Evolutionary conservation across 257 asterid species (phyloP).

Genomic region (Cruciata laevipes): DNA sequence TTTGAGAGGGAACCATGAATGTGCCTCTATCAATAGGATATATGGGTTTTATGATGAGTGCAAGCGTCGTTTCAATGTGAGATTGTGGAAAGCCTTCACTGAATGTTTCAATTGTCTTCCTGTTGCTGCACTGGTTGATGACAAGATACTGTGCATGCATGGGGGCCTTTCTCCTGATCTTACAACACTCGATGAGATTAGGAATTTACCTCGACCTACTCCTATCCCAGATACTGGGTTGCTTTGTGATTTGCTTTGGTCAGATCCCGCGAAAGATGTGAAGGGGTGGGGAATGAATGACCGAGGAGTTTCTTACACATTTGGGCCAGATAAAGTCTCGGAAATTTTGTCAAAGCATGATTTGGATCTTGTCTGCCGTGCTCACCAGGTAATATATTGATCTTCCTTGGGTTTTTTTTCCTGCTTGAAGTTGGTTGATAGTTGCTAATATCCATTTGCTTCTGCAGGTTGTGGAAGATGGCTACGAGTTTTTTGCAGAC

Average conservation of each 20-base stretch:
- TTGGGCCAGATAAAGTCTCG: constrained; percentile 32
- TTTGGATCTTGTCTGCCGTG: constrained; percentile 41
- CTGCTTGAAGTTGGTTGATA: background rate
- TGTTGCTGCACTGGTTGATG: constrained; percentile 35
- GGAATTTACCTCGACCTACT: constrained; percentile 36
- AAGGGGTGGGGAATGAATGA: constrained; percentile 45
- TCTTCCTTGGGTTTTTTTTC: constrained; percentile 1
- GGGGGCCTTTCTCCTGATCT: constrained; percentile 42
- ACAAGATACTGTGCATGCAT: constrained; percentile 38
- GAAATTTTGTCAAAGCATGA: constrained; percentile 32
- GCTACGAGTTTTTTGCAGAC: constrained; percentile 41
- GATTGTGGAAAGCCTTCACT: constrained; percentile 35
- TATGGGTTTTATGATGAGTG: constrained; percentile 38
- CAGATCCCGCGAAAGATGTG: constrained; percentile 37
- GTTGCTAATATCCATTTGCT: constrained; percentile 4
- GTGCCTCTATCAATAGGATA: constrained; percentile 34
- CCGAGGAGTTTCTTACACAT: constrained; percentile 35
- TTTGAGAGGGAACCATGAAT: constrained; percentile 36
- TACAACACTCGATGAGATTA: constrained; percentile 29
- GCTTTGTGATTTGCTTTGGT: constrained; percentile 42
- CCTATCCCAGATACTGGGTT: constrained; percentile 34
- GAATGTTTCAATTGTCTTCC: constrained; percentile 40
- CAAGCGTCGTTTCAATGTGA: constrained; percentile 32
- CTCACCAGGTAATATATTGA: constrained; percentile 27
- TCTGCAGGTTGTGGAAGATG: constrained; percentile 37